phyloP scores from a whole-genome alignment of 192 early-diverging fungal species.

The Coemansia sp. region DNA sequence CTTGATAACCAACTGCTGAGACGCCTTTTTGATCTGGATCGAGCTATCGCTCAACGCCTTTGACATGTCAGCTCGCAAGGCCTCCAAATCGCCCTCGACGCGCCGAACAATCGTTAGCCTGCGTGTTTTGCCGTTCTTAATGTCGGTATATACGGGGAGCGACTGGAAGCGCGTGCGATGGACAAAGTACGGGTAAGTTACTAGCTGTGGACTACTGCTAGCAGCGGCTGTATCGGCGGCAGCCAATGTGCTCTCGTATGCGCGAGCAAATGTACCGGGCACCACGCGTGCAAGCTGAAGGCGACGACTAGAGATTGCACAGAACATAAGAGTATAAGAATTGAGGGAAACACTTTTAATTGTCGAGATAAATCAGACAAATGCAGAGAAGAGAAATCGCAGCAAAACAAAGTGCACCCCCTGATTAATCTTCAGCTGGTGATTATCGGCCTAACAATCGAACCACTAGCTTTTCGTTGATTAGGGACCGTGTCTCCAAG shows the following conservation, averaged over 20 bases:
- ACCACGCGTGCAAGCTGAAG: neutral
- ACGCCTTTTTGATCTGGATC: slow-evolving; percentile 45
- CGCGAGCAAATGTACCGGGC: slow-evolving; percentile 6
- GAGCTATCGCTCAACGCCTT: slow-evolving; percentile 21
- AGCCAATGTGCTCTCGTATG: slow-evolving; percentile 41
- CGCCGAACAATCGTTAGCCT: slow-evolving; percentile 67
- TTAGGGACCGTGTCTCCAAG: neutral
- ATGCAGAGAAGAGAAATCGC: neutral
- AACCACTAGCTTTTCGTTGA: neutral
- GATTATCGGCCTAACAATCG: neutral
- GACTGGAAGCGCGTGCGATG: slow-evolving; percentile 61
- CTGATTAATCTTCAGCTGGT: neutral
- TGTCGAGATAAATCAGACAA: slow-evolving; percentile 1
- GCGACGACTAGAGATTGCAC: neutral
- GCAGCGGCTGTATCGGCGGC: neutral
- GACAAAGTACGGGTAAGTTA: slow-evolving; percentile 62
- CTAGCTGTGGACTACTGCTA: neutral
- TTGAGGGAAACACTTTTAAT: neutral
- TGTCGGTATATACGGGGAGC: slow-evolving; percentile 73
- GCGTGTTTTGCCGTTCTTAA: slow-evolving; percentile 67
- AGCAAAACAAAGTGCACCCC: neutral
- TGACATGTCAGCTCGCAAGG: slow-evolving; percentile 35
- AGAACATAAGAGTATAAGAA: neutral
- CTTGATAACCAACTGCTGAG: slow-evolving; percentile 61
- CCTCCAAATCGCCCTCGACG: slow-evolving; percentile 68